Evolutionary conservation across 2,329 filamentous ascomycete genomes (phyloP).

Genomic region (Zalaria sp.): DNA sequence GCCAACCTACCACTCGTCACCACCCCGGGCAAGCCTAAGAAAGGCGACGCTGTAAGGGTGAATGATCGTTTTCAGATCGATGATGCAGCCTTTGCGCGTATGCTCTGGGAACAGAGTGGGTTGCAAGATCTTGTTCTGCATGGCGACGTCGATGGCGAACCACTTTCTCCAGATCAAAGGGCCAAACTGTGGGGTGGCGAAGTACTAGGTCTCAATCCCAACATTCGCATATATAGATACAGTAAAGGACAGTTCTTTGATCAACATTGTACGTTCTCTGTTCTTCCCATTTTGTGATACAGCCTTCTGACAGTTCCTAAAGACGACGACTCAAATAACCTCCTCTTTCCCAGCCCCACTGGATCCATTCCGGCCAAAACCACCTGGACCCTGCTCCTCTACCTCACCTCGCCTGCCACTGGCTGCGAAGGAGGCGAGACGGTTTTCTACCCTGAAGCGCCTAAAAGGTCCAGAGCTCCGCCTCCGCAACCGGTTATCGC

Average conservation of each 20-base stretch:
- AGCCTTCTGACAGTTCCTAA: conserved; percentile 2
- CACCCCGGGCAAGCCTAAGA: conserved; percentile 65
- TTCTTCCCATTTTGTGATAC: not conserved
- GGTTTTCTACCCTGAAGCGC: conserved; percentile 60
- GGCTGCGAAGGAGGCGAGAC: conserved; percentile 79
- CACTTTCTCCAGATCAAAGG: conserved; percentile 16
- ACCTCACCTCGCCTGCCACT: conserved; percentile 61
- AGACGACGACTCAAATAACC: conserved; percentile 78
- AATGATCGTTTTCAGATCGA: conserved; percentile 82
- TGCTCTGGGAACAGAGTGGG: conserved; percentile 65
- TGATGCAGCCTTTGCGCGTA: conserved; percentile 58
- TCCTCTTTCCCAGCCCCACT: conserved; percentile 41
- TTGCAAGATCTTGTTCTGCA: conserved; percentile 45
- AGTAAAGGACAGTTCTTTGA: conserved; percentile 79
- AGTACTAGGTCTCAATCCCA: conserved; percentile 70
- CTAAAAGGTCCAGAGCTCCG: conserved; percentile 14
- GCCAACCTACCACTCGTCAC: conserved; percentile 57
- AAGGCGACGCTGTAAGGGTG: conserved; percentile 67
- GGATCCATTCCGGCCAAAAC: conserved; percentile 47
- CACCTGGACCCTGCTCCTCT: conserved; percentile 84
- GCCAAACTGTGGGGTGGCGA: conserved; percentile 58
- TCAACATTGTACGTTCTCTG: conserved; percentile 63
- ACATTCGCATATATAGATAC: conserved; percentile 84
- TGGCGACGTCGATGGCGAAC: conserved; percentile 18
- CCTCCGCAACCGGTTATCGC: conserved; percentile 52